Evolutionary conservation across 2,329 filamentous ascomycete species (phyloP), one percentile per base, ranked within the genome.

Genomic region (Lasiodiplodia theobromae): DNA sequence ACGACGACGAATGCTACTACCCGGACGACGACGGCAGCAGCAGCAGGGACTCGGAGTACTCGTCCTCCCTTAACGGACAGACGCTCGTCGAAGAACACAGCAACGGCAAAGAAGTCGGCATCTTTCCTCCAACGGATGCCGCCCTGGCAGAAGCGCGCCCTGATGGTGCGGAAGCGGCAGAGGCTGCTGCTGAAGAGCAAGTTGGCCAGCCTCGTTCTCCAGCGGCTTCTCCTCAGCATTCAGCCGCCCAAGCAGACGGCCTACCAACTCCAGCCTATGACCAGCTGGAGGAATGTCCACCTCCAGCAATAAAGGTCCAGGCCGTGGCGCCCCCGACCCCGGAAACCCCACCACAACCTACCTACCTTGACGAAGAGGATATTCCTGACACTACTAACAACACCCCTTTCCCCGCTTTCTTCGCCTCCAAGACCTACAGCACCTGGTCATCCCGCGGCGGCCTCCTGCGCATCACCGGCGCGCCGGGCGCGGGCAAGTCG

Each of bases 91-190:
- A 47, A 21, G 44, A 47, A 47, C 44, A 47, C 44, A 47, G 44
- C 44, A n/a, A 47, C 44, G n/a, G 21, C n/a, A 47, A 47, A 47
- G 44, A 47, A 47, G 21, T 47, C 44, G 21, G n/a, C 44, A 3
- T 47, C n/a, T n/a, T 47, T 47, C 44, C 44, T 47, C 10, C 44
- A 47, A 8, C 44, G 44, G 44, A 60, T 60, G 34, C 56, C 31
- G 34, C 37, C 56, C n/a, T 38, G 37, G n/a, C 38, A 38, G 56
- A 60, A 60, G 56, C 56, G 56, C 34, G 34, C 44, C 21, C 31
- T 44, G 34, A 60, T 47, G n/a, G n/a, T 47, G 44, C 44, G 44
- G 44, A 47, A 47, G 44, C 44, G 44, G 18, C 44, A 47, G 14
- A n/a, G 44, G 44, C 10, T 47, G 44, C n/a, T 47, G 44, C 10